Conservation (phyloP, 352 stramenopile genomes). For the Pythium aphanidermatum region DNA sequence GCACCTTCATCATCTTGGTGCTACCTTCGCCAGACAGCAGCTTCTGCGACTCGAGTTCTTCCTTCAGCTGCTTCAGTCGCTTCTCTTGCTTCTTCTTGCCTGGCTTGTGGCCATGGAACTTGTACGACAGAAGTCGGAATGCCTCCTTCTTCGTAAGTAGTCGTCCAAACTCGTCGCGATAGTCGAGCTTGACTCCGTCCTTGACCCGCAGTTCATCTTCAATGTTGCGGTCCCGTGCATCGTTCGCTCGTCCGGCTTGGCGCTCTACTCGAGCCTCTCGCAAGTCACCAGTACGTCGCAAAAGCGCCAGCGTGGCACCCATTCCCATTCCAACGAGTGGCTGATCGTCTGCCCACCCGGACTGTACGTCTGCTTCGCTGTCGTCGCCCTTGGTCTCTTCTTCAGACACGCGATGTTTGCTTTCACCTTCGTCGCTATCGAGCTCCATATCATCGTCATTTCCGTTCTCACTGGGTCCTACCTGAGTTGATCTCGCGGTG, state of each 20-base stretch:
- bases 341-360: conserved; percentile 78
- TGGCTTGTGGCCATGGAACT: conserved; percentile 97
- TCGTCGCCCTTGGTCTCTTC: conserved; percentile 27
- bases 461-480: not conserved
- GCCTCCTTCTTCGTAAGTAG: conserved; percentile 97
- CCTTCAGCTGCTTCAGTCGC: conserved; percentile 81
- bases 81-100: conserved; percentile 98
- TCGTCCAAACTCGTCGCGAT: conserved; percentile 95
- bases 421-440: conserved; percentile 28
- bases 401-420: conserved; percentile 15
- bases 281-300: conserved; percentile 92
- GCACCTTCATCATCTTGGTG: conserved; percentile 79
- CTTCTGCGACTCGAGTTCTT: conserved; percentile 73
- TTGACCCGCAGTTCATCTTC: conserved; percentile 82
- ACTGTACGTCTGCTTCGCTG: conserved; percentile 41
- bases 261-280: conserved; percentile 83
- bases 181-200: conserved; percentile 92
- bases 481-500: no score
- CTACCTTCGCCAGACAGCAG: conserved; percentile 66
- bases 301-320: conserved; percentile 88
- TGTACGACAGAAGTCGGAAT: conserved; percentile 97
- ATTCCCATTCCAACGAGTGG: conserved; percentile 84
- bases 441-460: conserved; percentile 20
- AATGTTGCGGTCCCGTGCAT: conserved; percentile 91
- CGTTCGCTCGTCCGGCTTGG: conserved; percentile 91